A percentile compares a stretch with the other conserved stretches of the same genome.
Conservation (phyloP, 805 yeast species). For the Candida piceae region DNA sequence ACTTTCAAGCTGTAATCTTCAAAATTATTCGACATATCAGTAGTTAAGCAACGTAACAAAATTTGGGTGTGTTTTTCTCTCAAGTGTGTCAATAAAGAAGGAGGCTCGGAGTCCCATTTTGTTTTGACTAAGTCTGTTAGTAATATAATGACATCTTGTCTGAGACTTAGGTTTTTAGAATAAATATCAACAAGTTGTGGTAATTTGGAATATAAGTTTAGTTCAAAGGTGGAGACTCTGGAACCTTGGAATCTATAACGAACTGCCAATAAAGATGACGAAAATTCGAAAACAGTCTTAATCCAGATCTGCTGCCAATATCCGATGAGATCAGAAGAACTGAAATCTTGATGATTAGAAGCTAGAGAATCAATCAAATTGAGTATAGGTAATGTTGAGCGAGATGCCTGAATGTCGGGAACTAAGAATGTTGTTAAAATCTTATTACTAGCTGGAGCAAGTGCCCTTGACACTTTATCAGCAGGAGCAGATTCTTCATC, state of each 20-base stretch:
- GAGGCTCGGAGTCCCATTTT: constrained; percentile 53
- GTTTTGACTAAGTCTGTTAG: constrained; percentile 54
- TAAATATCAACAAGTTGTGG: constrained; percentile 57
- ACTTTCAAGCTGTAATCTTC: constrained; percentile 50
- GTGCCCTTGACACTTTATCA: constrained; percentile 41
- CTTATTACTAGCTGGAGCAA: constrained; percentile 45
- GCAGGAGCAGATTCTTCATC: constrained; percentile 35
- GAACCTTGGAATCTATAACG: constrained; percentile 43
- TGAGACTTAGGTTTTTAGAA: constrained; percentile 40
- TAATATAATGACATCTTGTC: constrained; percentile 49
- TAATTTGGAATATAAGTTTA: constrained; percentile 47
- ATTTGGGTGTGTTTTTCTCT: constrained; percentile 60
- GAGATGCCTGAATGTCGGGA: constrained; percentile 41
- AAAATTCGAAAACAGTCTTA: constrained; percentile 46
- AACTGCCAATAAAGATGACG: constrained; percentile 50
- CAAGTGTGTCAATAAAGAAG: constrained; percentile 77
- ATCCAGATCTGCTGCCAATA: constrained; percentile 47
- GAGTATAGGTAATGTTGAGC: constrained; percentile 52
- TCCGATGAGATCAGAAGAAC: constrained; percentile 35
- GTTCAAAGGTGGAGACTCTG: constrained; percentile 63
- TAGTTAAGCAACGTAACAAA: constrained; percentile 53
- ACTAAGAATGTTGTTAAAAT: constrained; percentile 55
- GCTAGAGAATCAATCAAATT: constrained; percentile 45
- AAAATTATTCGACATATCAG: constrained; percentile 54
- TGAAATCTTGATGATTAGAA: constrained; percentile 10